A percentile compares a stretch with the other conserved stretches of the same genome.
These are phyloP conservation scores for Solanum chilense DNA, from an alignment of 257 asterid species.

Conservation along the genomic window DNA sequence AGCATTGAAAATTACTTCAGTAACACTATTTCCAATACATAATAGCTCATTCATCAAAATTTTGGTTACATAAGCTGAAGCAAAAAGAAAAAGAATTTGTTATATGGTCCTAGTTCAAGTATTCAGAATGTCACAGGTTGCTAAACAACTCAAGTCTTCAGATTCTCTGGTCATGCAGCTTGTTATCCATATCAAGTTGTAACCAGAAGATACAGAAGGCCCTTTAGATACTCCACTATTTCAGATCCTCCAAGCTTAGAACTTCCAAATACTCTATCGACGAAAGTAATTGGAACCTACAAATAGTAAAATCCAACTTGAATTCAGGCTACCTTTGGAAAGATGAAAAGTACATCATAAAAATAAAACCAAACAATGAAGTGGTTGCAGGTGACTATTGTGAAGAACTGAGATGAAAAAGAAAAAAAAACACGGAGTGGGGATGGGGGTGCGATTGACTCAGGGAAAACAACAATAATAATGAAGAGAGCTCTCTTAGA, in stretches of 20 bases:
- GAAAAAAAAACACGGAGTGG: neutral
- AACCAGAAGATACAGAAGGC: slow-evolving; percentile 70
- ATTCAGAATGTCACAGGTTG: neutral
- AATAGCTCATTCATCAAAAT: neutral
- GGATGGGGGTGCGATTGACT: neutral
- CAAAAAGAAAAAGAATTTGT: neutral
- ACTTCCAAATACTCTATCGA: slow-evolving; percentile 89
- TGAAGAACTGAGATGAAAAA: neutral
- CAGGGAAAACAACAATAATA: neutral
- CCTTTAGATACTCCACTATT: slow-evolving; percentile 84
- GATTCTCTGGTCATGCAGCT: neutral
- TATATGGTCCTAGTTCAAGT: neutral
- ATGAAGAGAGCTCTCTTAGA: neutral
- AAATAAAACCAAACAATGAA: neutral
- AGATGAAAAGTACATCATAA: neutral
- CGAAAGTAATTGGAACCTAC: slow-evolving; percentile 91
- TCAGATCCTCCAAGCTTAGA: slow-evolving; percentile 97
- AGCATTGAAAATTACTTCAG: neutral
- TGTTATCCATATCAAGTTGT: slow-evolving; percentile 46
- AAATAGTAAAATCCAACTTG: neutral
- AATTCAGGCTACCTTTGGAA: neutral
- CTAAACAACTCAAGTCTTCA: neutral
- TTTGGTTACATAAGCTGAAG: neutral
- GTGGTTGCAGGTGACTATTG: neutral
- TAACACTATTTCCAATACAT: neutral